These are phyloP conservation scores for Auricularia sp. DNA, from an alignment of 768 basidiomycete genomes.

Conservation along the genomic window DNA sequence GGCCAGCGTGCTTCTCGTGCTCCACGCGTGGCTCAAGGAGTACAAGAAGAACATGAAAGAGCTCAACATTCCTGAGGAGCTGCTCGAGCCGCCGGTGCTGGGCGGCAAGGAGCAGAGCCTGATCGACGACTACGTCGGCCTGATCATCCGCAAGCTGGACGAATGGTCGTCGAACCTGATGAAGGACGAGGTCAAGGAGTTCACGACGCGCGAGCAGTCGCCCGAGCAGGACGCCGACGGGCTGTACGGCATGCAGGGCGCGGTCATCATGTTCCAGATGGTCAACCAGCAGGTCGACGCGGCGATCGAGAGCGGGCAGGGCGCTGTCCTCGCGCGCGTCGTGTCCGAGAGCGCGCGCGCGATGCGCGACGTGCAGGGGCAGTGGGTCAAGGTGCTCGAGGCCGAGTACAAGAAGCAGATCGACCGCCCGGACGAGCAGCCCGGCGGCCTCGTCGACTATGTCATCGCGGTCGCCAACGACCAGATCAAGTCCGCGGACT, in stretches of 20 bases:
- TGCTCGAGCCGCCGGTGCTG: constrained; percentile 81
- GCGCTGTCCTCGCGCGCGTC: constrained; percentile 83
- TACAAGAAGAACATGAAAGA: constrained; percentile 95
- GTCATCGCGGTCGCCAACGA: constrained; percentile 95
- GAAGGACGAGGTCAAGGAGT: constrained; percentile 80
- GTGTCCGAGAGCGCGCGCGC: constrained; percentile 81
- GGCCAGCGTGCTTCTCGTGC: constrained; percentile 74
- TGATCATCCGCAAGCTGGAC: constrained; percentile 91
- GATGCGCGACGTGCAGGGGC: constrained; percentile 79
- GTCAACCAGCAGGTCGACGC: constrained; percentile 94
- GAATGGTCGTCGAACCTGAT: constrained; percentile 95
- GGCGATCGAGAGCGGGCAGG: constrained; percentile 92
- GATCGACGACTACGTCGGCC: constrained; percentile 89
- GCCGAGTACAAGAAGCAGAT: constrained; percentile 77
- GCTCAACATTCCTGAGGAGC: constrained; percentile 69
- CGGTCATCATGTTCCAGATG: constrained; percentile 96
- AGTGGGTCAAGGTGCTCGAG: constrained; percentile 80
- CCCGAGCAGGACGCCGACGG: constrained; percentile 87
- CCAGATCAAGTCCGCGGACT: constrained; percentile 93
- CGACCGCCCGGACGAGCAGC: constrained; percentile 80
- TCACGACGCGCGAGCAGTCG: constrained; percentile 70
- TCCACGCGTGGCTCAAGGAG: constrained; percentile 93
- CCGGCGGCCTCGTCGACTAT: constrained; percentile 88
- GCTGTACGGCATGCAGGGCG: constrained; percentile 82
- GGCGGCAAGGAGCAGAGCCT: constrained; percentile 89